Evolutionary conservation across 2,329 filamentous ascomycete species (phyloP), one percentile per base, ranked within the genome.

Genomic region (Elsinoe fawcettii): DNA sequence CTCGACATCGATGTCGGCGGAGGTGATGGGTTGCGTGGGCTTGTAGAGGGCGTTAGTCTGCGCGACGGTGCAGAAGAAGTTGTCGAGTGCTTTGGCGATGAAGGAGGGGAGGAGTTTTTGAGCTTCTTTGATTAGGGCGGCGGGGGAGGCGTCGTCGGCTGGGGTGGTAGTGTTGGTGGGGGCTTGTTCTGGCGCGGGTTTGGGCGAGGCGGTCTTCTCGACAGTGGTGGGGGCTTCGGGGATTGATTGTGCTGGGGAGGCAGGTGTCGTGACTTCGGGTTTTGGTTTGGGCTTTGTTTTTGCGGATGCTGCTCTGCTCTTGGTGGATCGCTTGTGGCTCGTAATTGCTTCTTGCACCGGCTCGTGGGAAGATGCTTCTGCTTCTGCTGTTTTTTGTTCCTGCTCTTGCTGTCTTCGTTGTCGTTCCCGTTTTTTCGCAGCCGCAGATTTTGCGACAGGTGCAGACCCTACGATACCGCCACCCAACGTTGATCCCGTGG

Each of bases 321-420:
- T 90, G 68, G 88, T 82, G 73, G 92, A 93, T 77, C 90, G 92
- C 76, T 90, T 90, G 55, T 88, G 82, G 32, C 87, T 87, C 51
- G 90, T 69, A 39, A 95, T 86, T 0, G 89, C 88, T 6, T 83
- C 88, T 62, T 80, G 75, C 8, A 77, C 74, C n/a, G 72, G 68
- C 61, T 83, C 81, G 60, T 82, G 79, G 7, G 70, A 66, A 3
- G 66, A 57, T 3, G 67, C 66, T 27, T 41, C 37, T n/a, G 34
- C 44, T 16, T 61, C 58, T 62, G 74, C 72, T 54, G 81, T 76
- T 11, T 77, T 70, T 59, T 85, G 67, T 47, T 67, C 67, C 55
- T 71, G 68, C 58, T 69, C 83, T 25, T 46, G 41, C 41, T 46
- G 41, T n/a, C 41, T 46, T 1, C 41, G 41, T 58, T 70, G 55